Percentiles rank a stretch among this genome's conserved stretches.
These are phyloP conservation scores for Candida pseudoglaebosa DNA, from an alignment of 805 yeast genomes.

Conservation along the genomic window DNA sequence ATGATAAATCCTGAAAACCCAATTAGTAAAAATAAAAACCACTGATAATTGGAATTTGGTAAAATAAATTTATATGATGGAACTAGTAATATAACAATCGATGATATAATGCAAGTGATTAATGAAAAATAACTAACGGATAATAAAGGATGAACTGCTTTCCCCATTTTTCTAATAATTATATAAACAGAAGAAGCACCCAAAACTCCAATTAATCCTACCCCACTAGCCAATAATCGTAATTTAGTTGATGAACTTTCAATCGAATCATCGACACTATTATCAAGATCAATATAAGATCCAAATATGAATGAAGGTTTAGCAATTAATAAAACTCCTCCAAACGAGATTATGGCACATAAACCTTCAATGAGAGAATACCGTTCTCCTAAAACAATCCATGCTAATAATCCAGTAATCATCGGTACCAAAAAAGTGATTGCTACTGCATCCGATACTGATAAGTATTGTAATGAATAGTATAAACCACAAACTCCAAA, in stretches of 20 bases:
- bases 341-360: slow-evolving; percentile 64
- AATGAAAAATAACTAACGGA: slow-evolving; percentile 76
- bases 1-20: slow-evolving; percentile 79
- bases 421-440: slow-evolving; percentile 77
- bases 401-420: slow-evolving; percentile 71
- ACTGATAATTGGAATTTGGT: slow-evolving; percentile 61
- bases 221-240: slow-evolving; percentile 57
- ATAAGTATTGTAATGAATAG: slow-evolving; percentile 66
- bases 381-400: slow-evolving; percentile 59
- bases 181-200: slow-evolving; percentile 72
- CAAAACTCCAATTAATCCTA: slow-evolving; percentile 62
- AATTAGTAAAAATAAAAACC: slow-evolving; percentile 57
- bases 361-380: slow-evolving; percentile 63
- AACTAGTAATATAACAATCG: slow-evolving; percentile 45
- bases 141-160: slow-evolving; percentile 72
- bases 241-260: slow-evolving; percentile 53
- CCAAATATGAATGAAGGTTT: slow-evolving; percentile 75
- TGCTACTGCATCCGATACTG: slow-evolving; percentile 77
- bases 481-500: slow-evolving; percentile 79
- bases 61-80: slow-evolving; percentile 59
- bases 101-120: slow-evolving; percentile 52
- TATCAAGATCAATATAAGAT: slow-evolving; percentile 23
- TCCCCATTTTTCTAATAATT: slow-evolving; percentile 70
- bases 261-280: slow-evolving; percentile 29
- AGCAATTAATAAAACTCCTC: slow-evolving; percentile 78